A percentile compares a stretch with the other conserved stretches of the same genome.
Conservation (phyloP, 352 stramenopile species). For the Elongisporangium anandrum region DNA sequence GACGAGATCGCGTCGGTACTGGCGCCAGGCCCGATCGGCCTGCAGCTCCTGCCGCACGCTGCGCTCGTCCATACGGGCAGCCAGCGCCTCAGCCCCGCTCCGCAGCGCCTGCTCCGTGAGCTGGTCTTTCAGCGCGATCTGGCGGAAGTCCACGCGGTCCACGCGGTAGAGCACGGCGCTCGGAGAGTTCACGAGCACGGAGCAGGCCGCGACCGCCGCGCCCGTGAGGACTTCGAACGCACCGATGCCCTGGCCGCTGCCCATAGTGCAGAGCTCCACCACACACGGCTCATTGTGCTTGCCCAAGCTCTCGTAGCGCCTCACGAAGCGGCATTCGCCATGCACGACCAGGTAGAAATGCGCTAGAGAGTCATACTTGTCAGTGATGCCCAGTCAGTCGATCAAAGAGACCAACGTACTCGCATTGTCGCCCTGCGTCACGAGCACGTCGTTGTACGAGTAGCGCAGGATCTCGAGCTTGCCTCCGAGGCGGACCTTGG, state of each 20-base stretch:
- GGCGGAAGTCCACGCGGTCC: slow-evolving; percentile 65
- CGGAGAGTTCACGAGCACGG: slow-evolving; percentile 55
- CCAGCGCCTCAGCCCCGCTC: slow-evolving; percentile 31
- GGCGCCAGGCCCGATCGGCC: slow-evolving; percentile 33
- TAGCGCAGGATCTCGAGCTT: slow-evolving; percentile 57
- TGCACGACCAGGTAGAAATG: slow-evolving; percentile 64
- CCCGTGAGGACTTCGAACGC: slow-evolving; percentile 47
- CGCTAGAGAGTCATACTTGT: slow-evolving; percentile 16
- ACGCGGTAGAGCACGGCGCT: slow-evolving; percentile 56
- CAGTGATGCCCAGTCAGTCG: not conserved
- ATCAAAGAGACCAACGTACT: slow-evolving; percentile 23
- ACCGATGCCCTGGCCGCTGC: slow-evolving; percentile 64
- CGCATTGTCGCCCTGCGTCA: slow-evolving; percentile 45
- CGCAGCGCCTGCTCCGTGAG: slow-evolving; percentile 42
- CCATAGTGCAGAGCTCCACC: slow-evolving; percentile 52
- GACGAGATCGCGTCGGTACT: slow-evolving; percentile 52
- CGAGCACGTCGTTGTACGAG: slow-evolving; percentile 65
- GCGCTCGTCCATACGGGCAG: slow-evolving; percentile 29
- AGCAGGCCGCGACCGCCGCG: slow-evolving; percentile 36
- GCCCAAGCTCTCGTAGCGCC: slow-evolving; percentile 25
- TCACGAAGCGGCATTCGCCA: slow-evolving; percentile 60
- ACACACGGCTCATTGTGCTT: slow-evolving; percentile 20
- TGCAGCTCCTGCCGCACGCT: slow-evolving; percentile 45
- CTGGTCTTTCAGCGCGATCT: slow-evolving; percentile 52
- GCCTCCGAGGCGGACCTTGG: slow-evolving; percentile 43